Percentiles rank a stretch among this genome's conserved stretches.
These are phyloP conservation scores for Colletotrichum orchidophilum DNA, from an alignment of 2,329 filamentous ascomycete genomes.

Conservation along the genomic window DNA sequence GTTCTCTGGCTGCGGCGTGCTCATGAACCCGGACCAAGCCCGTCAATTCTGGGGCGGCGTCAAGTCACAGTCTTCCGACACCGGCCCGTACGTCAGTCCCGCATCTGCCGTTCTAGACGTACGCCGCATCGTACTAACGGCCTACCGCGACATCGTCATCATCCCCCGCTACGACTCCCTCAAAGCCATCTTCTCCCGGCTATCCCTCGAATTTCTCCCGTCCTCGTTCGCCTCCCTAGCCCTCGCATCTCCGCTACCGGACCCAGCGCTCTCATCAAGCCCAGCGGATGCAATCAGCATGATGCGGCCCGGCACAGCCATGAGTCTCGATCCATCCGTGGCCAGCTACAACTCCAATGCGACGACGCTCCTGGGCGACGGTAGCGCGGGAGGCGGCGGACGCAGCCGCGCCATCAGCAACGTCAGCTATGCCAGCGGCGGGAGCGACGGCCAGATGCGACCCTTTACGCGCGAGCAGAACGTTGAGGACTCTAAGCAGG, in stretches of 20 bases:
- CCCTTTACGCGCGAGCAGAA: conserved; percentile 69
- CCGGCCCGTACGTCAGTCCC: conserved; percentile 54
- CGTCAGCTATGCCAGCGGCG: conserved; percentile 72
- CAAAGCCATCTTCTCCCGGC: conserved; percentile 87
- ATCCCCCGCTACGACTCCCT: conserved; percentile 88
- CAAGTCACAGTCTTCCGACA: conserved; percentile 51
- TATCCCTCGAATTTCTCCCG: conserved; percentile 82
- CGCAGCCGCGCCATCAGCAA: conserved; percentile 88
- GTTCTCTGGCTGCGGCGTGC: conserved; percentile 83
- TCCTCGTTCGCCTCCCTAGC: conserved; percentile 62
- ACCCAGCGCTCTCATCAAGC: conserved; percentile 58
- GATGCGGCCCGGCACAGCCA: conserved; percentile 75
- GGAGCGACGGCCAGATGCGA: conserved; percentile 55
- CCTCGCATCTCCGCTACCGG: conserved; percentile 62
- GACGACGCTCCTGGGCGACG: conserved; percentile 80
- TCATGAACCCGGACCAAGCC: conserved; percentile 82
- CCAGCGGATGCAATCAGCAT: conserved; percentile 52
- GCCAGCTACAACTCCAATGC: conserved; percentile 83
- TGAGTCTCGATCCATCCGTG: conserved; percentile 77
- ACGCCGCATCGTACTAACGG: conserved; percentile 85
- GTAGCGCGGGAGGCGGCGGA: conserved; percentile 60
- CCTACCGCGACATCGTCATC: conserved; percentile 89
- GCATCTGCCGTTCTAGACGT: conserved; percentile 77
- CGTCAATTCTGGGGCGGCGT: conserved; percentile 90
- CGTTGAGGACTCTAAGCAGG: conserved; percentile 76